Base-by-base conservation (phyloP, 2,329 filamentous ascomycete genomes). In the Ophiostoma sp. region DNA sequence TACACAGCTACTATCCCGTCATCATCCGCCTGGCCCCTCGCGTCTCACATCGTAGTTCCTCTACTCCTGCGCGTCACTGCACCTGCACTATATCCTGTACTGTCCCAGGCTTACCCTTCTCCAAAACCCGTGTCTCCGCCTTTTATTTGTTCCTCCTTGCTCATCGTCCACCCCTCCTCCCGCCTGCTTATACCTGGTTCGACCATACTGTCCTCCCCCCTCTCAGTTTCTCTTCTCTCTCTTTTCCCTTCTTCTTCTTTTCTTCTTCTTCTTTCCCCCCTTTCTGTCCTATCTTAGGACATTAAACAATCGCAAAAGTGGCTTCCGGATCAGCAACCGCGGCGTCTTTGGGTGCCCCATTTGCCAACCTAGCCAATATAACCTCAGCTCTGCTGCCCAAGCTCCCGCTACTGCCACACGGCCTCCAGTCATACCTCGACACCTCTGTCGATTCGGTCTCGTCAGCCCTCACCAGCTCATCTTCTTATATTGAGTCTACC, bases 331-430 rank as follows among this genome's bases (percentile, higher is more conserved):
- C 84, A 79, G 80, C 80, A 78, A 77, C 81, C 77, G 81, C 83
- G 85, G 86, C 85, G 85, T 87, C 86, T 77, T 83, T 84, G 79
- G 86, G 86, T 87, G 87, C 85, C 81, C 77, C 79, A 71, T 76
- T 81, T 74, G 77, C 80, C 74, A 79, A 77, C 76, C 79, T 87
- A 77, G 84, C 84, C 81, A 87, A 85, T 80, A 82, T 85, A 78
- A 83, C 82, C 76, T 83, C 83, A 67, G 75, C 74, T 31, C 71
- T 79, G 35, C 73, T 76, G 66, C 69, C 72, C 35, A 76, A 82
- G 73, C 78, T 84, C 62, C 80, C 62, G 35, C 62, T 44, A 20
- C 35, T 67, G 23, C 65, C 81, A 39, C 78, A 80, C 71, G 77
- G 81, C 71, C 75, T 86, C 71, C 83, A 85, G 76, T 79, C 79